phyloP scores from a whole-genome alignment of 108 stramenopile genomes.

The Parietichytrium sp. region DNA sequence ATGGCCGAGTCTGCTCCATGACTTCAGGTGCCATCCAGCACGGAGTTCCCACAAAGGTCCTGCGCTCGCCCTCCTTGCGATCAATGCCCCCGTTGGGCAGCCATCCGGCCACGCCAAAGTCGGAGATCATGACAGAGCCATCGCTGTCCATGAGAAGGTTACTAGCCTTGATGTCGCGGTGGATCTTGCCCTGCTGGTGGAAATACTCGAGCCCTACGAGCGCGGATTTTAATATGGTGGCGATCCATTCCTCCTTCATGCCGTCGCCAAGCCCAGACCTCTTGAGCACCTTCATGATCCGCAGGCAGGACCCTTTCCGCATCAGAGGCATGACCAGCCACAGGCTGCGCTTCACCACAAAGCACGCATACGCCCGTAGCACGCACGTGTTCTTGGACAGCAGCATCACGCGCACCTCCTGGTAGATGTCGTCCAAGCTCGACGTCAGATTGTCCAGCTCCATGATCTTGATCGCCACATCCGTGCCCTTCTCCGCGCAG shows the following conservation, averaged over 20 bases:
- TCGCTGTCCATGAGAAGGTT: constrained; percentile 76
- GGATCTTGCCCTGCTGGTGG: constrained; percentile 90
- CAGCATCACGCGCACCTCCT: constrained; percentile 62
- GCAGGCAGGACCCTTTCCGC: constrained; percentile 63
- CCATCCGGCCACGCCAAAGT: constrained; percentile 66
- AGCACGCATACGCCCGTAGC: constrained; percentile 56
- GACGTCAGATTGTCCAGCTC: constrained; percentile 61
- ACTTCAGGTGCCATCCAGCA: constrained; percentile 85
- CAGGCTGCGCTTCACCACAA: constrained; percentile 55
- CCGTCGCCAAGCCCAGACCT: neutral
- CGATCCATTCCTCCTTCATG: constrained; percentile 51
- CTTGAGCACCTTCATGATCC: constrained; percentile 53
- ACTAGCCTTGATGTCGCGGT: constrained; percentile 94
- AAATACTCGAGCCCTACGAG: constrained; percentile 70
- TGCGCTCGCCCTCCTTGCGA: constrained; percentile 54
- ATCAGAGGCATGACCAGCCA: constrained; percentile 66
- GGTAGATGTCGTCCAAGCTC: constrained; percentile 56
- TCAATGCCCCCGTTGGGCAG: neutral
- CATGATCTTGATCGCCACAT: constrained; percentile 66
- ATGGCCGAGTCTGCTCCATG: constrained; percentile 94
- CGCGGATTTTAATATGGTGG: constrained; percentile 53
- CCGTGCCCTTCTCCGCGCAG: constrained; percentile 22
- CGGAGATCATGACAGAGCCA: constrained; percentile 58
- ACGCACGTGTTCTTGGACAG: constrained; percentile 57
- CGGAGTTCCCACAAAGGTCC: constrained; percentile 86